Conservation (phyloP, 345 rosid genomes). For the Dovyalis caffra region DNA sequence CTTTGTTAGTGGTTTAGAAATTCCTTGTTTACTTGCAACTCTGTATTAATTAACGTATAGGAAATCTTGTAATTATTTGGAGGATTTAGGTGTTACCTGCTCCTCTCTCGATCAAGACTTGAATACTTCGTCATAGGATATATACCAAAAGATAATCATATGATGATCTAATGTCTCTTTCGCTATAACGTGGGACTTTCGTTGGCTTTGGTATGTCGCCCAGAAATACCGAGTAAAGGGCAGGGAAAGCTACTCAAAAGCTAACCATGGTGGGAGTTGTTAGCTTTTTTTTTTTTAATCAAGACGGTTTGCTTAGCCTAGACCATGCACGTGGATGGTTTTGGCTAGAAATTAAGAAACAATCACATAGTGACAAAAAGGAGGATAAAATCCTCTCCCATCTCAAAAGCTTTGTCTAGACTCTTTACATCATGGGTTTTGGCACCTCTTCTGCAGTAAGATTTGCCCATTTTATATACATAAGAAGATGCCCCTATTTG, state of each 20-base stretch:
- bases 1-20: conserved; percentile 11
- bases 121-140: background rate
- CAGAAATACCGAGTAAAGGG: conserved; percentile 3
- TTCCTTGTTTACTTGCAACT: background rate
- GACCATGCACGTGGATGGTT: conserved; percentile 4
- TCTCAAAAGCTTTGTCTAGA: background rate
- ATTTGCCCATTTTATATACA: background rate
- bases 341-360: background rate
- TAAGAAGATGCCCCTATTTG: background rate
- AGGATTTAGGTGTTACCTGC: conserved; percentile 12
- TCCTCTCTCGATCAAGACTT: background rate
- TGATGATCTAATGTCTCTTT: background rate
- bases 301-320: background rate
- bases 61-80: background rate
- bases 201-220: background rate
- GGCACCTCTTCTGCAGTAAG: background rate
- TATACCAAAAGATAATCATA: background rate
- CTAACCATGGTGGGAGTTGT: conserved; percentile 33
- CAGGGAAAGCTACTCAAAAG: conserved; percentile 26
- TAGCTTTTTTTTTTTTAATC: background rate
- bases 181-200: background rate
- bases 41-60: background rate
- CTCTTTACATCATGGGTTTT: background rate
- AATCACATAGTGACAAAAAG: conserved; percentile 11
- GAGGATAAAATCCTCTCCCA: conserved; percentile 1